phyloP scores from a whole-genome alignment of 2,329 filamentous ascomycete species.

The Dryadomyces quercus-mongolicae region DNA sequence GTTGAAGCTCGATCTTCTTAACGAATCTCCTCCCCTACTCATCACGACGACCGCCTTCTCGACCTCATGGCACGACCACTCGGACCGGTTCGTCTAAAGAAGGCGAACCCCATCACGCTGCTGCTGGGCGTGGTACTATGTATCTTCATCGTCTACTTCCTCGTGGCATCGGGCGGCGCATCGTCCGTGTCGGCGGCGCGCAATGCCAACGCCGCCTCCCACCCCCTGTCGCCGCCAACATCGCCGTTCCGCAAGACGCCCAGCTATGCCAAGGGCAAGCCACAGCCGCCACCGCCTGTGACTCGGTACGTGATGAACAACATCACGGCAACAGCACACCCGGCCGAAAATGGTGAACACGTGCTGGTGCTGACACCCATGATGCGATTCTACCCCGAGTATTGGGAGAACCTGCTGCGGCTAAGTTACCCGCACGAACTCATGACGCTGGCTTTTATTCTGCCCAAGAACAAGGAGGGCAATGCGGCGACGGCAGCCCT shows the following conservation, averaged over 20 bases:
- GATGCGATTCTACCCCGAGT: conserved; percentile 82
- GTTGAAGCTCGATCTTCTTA: not conserved
- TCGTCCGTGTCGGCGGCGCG: conserved; percentile 20
- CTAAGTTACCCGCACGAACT: conserved; percentile 86
- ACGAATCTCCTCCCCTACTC: not conserved
- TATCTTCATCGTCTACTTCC: conserved; percentile 57
- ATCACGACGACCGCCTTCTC: not conserved
- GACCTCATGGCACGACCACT: conserved; percentile 40
- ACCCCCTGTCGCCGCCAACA: conserved; percentile 61
- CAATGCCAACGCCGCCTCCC: conserved; percentile 43
- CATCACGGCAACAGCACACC: conserved; percentile 68
- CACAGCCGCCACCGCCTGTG: conserved; percentile 58
- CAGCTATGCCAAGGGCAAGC: conserved; percentile 41
- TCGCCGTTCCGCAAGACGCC: conserved; percentile 56
- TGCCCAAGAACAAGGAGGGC: conserved; percentile 86
- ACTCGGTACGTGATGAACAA: conserved; percentile 92
- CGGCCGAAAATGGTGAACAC: conserved; percentile 68
- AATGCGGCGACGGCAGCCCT: conserved; percentile 74
- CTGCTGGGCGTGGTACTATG: conserved; percentile 59
- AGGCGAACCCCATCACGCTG: conserved; percentile 66
- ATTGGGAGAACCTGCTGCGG: conserved; percentile 86
- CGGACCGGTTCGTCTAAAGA: conserved; percentile 61
- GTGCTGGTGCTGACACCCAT: conserved; percentile 88
- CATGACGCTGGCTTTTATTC: conserved; percentile 90
- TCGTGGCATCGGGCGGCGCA: conserved; percentile 32